Conservation (phyloP, 305 asterid genomes). For the Fraxinus albicans region DNA sequence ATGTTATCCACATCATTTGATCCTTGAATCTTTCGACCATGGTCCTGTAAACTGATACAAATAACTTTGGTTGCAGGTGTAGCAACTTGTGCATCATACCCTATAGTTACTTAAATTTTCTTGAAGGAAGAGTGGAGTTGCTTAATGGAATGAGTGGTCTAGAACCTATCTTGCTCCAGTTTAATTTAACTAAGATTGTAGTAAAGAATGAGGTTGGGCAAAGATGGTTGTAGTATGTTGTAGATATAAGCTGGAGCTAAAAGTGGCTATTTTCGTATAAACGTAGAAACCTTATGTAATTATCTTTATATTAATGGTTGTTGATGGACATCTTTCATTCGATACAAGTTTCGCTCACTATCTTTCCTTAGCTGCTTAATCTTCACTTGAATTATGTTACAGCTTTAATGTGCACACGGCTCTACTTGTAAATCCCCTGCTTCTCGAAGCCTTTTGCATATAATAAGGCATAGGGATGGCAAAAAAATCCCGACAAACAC, state of each 20-base stretch:
- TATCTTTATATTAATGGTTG: not conserved
- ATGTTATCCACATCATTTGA: not conserved
- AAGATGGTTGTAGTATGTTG: constrained; percentile 6
- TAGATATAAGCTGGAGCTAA: too few species aligned
- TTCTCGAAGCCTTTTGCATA: not conserved
- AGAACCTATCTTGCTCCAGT: not conserved
- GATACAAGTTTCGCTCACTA: not conserved
- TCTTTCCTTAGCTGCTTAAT: not conserved
- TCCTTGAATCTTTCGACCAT: not conserved
- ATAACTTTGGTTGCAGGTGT: constrained; percentile 42
- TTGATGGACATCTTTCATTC: not conserved
- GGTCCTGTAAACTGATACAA: constrained; percentile 14
- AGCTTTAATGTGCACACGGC: not conserved
- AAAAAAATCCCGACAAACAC: too few species aligned
- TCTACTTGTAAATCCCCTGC: not conserved
- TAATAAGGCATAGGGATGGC: too few species aligned
- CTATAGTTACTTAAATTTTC: constrained; percentile 48
- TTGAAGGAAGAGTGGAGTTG: constrained; percentile 9
- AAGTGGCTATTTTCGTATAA: not conserved
- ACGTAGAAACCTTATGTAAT: not conserved
- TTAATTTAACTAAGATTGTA: constrained; percentile 10
- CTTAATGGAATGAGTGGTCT: not conserved
- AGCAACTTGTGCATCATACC: constrained; percentile 90
- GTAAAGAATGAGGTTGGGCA: not conserved
- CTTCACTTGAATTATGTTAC: not conserved